Base-by-base conservation (phyloP, 2,329 filamentous ascomycete genomes). In the Colletotrichum plurivorum region DNA sequence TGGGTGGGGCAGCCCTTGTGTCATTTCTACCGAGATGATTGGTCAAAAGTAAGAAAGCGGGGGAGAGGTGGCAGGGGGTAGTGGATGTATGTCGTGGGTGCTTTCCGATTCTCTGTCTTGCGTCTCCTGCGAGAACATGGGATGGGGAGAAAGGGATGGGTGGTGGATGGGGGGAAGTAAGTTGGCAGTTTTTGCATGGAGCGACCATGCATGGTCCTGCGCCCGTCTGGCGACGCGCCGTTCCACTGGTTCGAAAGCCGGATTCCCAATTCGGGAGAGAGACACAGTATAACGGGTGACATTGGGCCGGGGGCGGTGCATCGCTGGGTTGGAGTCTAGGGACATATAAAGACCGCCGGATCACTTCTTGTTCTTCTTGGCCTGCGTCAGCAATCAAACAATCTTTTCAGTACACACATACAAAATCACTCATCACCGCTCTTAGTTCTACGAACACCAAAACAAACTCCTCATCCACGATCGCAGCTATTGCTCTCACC, bases 341-440 rank as follows among this genome's bases (percentile, higher is more conserved):
- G 56, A 48, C 41, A 65, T 64, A 60, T 60, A 66, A 56, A 56
- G 55, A 60, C 31, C 31, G 54, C 49, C 62, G 12, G 43, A 36
- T 49, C 13, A 36, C 39, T 2, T 16, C 5, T 45, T 1, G 4
- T 36, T 13, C 15, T 7, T 46, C 62, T 66, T 66, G 49, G 66
- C 62, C 61, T 69, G 62, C 62, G 45, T 56, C 62, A 69, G 45
- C 55, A 66, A 56, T 66, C 62, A 55, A 56, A 39, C 55, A 69
- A 15, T 9, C 31, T 60, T 56, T 60, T 18, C 45, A 58, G 41
- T 20, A 5, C 45, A 13, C 31, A 39, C 15, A 18, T 48, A 39
- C 41, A 41, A 39, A 16, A 54, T 45, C 31, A 10, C 20, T 43
- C 48, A 41, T 54, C 31, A 27, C 51, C 41, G 15, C 18, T 10